Evolutionary conservation across 345 rosid species (phyloP).

Genomic region (Eucalyptus albens): DNA sequence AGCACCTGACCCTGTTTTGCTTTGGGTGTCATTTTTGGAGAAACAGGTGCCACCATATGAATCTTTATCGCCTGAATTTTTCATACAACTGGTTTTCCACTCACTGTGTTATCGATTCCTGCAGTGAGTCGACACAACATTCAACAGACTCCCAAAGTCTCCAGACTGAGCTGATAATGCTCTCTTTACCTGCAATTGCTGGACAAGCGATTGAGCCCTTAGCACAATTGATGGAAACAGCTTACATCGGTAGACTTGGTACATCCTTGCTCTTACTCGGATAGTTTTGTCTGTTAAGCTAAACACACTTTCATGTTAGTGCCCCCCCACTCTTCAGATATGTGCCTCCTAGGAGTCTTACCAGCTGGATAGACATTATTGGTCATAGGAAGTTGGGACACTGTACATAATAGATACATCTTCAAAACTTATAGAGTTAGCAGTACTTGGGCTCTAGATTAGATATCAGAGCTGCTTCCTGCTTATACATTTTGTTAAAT

Average conservation of each 20-base stretch:
- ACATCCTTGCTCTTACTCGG: not conserved
- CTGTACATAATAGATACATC: not conserved
- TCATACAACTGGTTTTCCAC: not conserved
- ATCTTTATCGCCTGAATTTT: not conserved
- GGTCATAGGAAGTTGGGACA: not conserved
- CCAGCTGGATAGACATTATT: not conserved
- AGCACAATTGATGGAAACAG: slow-evolving; percentile 84
- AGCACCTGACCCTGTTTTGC: not conserved
- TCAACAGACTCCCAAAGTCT: not conserved
- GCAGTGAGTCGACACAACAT: not conserved
- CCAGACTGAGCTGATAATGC: slow-evolving; percentile 51
- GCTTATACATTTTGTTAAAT: not conserved
- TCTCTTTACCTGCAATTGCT: slow-evolving; percentile 81
- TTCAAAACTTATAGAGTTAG: not conserved
- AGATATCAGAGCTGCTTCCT: not conserved
- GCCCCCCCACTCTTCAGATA: not conserved
- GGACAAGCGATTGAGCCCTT: slow-evolving; percentile 94
- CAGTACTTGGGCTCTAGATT: not conserved
- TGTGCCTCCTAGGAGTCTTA: not conserved
- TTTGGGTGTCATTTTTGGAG: not conserved
- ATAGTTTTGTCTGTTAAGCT: not conserved
- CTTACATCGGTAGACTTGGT: slow-evolving; percentile 92
- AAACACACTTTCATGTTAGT: not conserved
- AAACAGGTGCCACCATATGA: not conserved
- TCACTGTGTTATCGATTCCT: not conserved